phyloP scores from a whole-genome alignment of 2,329 filamentous ascomycete genomes.

The Ophiostoma tasmaniense region DNA sequence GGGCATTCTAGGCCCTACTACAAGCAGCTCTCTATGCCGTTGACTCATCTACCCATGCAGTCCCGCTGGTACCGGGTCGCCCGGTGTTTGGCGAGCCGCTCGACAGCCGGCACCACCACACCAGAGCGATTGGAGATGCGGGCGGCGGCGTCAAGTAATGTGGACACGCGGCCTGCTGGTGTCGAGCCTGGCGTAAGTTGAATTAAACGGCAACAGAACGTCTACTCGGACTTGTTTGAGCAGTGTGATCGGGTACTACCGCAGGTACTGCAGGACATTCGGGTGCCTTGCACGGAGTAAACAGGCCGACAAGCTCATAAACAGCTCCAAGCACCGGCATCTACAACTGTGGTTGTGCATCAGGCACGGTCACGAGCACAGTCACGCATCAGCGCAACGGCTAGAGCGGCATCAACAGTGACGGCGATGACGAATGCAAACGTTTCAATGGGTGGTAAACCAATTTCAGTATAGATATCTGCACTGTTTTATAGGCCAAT shows the following conservation, averaged over 20 bases:
- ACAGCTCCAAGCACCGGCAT: neutral
- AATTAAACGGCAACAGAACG: no score
- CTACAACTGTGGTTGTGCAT: neutral
- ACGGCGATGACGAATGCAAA: neutral
- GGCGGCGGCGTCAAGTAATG: no score
- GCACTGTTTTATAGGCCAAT: neutral
- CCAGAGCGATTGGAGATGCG: no score
- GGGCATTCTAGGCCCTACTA: neutral
- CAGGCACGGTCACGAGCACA: neutral
- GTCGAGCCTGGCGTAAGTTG: no score
- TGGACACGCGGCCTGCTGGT: no score
- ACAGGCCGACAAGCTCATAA: no score
- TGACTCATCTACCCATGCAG: neutral
- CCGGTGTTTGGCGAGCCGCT: no score
- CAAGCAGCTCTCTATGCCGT: neutral
- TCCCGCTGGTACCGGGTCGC: neutral
- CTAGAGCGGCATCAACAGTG: neutral
- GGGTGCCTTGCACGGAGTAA: neutral
- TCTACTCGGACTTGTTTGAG: neutral
- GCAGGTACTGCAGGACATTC: neutral
- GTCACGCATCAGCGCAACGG: neutral
- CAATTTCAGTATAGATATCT: neutral
- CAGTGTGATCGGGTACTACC: neutral
- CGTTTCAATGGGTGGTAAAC: neutral
- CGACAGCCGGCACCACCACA: no score